Conservation (phyloP, 164 flowering plant species). For the Buxus sempervirens region DNA sequence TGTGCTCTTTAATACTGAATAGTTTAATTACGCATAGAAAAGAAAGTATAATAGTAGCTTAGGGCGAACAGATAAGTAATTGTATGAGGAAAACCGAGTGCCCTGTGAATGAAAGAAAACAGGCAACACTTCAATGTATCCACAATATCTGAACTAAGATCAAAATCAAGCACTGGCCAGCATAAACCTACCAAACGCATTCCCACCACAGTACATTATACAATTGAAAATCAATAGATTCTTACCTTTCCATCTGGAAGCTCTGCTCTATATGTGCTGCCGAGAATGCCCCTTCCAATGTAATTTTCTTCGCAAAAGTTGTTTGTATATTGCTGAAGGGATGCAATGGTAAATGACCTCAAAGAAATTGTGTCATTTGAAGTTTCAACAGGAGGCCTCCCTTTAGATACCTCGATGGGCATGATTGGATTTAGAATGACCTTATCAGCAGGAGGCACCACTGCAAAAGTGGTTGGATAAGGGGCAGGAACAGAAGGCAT, state of each 20-base stretch:
- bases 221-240: neutral
- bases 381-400: constrained; percentile 18
- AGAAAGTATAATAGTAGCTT: neutral
- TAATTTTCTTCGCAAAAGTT: constrained; percentile 77
- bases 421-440: constrained; percentile 31
- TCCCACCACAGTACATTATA: neutral
- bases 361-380: constrained; percentile 30
- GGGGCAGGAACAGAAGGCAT: constrained; percentile 18
- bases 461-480: constrained; percentile 27
- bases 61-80: neutral
- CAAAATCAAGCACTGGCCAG: neutral
- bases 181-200: neutral
- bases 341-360: constrained; percentile 53
- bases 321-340: constrained; percentile 76
- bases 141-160: neutral
- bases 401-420: constrained; percentile 20
- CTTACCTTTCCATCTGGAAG: constrained; percentile 81
- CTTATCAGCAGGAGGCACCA: constrained; percentile 31
- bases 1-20: too few relatives aligned
- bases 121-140: neutral
- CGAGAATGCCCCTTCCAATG: constrained; percentile 70
- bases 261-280: constrained; percentile 72
- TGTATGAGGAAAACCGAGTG: neutral
- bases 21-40: too few relatives aligned
- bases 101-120: neutral